phyloP scores from a whole-genome alignment of 1,284 basidiomycete genomes.

The Rhizoctonia solani region DNA sequence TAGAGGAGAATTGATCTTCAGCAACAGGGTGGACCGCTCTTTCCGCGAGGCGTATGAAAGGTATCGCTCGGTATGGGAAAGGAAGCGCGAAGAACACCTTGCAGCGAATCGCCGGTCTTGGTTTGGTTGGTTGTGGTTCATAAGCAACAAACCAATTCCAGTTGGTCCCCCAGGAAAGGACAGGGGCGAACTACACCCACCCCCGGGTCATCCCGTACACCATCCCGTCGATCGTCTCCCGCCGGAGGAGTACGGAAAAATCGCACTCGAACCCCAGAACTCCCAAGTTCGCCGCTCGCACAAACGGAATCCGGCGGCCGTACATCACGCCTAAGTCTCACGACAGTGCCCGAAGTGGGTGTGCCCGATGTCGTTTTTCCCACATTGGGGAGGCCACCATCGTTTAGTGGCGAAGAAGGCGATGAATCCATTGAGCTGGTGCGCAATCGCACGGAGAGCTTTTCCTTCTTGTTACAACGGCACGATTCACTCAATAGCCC shows the following conservation, averaged over 20 bases:
- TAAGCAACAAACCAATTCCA: background rate
- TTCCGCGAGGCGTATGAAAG: slow-evolving; percentile 94
- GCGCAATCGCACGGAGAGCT: slow-evolving; percentile 15
- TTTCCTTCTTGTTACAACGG: slow-evolving; percentile 14
- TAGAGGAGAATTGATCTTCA: slow-evolving; percentile 95
- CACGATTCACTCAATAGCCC: background rate
- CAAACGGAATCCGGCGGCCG: background rate
- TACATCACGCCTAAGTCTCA: slow-evolving; percentile 4
- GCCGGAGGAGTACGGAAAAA: slow-evolving; percentile 10
- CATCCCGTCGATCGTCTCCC: slow-evolving; percentile 12
- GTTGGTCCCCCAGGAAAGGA: background rate
- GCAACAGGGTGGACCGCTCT: slow-evolving; percentile 76
- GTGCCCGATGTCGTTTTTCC: slow-evolving; percentile 3
- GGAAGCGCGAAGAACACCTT: slow-evolving; percentile 62
- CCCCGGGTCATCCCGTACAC: slow-evolving; percentile 1
- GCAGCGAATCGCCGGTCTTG: slow-evolving; percentile 44
- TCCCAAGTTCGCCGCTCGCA: slow-evolving; percentile 5
- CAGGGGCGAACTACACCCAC: slow-evolving; percentile 13
- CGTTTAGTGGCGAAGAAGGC: slow-evolving; percentile 1
- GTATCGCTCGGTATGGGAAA: slow-evolving; percentile 90
- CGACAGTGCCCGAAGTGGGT: slow-evolving; percentile 7
- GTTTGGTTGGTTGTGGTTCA: slow-evolving; percentile 31
- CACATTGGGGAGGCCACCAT: background rate
- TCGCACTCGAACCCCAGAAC: slow-evolving; percentile 5
- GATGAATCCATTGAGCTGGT: background rate